These are phyloP conservation scores for Agaricus bisporus DNA, from an alignment of 768 basidiomycete species.

Conservation along the genomic window DNA sequence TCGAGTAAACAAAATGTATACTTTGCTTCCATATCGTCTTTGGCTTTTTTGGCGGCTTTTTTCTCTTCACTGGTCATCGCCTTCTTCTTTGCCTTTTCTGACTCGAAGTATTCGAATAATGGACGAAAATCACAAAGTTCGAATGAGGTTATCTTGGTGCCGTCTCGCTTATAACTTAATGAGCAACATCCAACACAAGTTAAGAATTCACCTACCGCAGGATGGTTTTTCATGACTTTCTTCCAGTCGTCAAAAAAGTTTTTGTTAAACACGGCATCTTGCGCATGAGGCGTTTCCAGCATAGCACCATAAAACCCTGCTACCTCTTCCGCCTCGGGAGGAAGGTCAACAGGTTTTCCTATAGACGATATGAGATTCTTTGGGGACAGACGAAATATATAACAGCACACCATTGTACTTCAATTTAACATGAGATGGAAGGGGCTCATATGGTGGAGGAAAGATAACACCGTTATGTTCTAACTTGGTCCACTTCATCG, in stretches of 20 bases:
- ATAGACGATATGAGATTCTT: slow-evolving; percentile 8
- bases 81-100: slow-evolving; percentile 92
- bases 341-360: slow-evolving; percentile 78
- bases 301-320: slow-evolving; percentile 94
- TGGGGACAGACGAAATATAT: slow-evolving; percentile 3
- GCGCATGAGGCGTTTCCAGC: slow-evolving; percentile 87
- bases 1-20: slow-evolving; percentile 87
- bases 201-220: slow-evolving; percentile 57
- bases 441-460: slow-evolving; percentile 87
- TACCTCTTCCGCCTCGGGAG: slow-evolving; percentile 89
- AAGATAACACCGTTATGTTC: slow-evolving; percentile 94
- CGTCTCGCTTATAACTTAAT: slow-evolving; percentile 46
- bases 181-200: background rate
- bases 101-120: slow-evolving; percentile 90
- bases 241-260: slow-evolving; percentile 96
- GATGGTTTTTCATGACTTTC: slow-evolving; percentile 67
- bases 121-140: slow-evolving; percentile 89
- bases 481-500: slow-evolving; percentile 90
- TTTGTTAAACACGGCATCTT: slow-evolving; percentile 82
- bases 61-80: slow-evolving; percentile 79
- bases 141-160: slow-evolving; percentile 68
- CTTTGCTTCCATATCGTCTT: slow-evolving; percentile 78
- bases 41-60: slow-evolving; percentile 82
- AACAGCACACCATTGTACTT: slow-evolving; percentile 76
- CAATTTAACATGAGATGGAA: slow-evolving; percentile 86